Evolutionary conservation across 768 basidiomycete genomes (phyloP).

Genomic region (Sporobolomyces pararoseus): DNA sequence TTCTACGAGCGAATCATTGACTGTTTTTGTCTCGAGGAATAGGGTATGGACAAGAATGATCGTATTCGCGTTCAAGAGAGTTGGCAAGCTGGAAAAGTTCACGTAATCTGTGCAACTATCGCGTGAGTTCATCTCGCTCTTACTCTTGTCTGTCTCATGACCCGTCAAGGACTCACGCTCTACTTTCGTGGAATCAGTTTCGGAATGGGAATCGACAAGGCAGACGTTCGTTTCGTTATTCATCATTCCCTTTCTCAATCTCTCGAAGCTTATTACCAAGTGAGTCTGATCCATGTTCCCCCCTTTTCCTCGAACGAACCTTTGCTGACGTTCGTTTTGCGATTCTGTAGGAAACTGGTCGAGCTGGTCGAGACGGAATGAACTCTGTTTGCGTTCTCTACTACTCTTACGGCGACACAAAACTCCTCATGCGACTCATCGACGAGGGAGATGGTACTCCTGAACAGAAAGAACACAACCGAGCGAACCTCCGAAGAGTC

Average conservation of each 20-base stretch:
- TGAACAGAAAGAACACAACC: constrained; percentile 66
- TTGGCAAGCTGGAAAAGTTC: constrained; percentile 69
- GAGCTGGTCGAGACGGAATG: constrained; percentile 86
- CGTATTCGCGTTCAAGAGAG: constrained; percentile 61
- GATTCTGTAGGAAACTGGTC: constrained; percentile 77
- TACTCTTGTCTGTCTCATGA: neutral
- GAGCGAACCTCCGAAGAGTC: constrained; percentile 64
- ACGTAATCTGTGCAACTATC: constrained; percentile 83
- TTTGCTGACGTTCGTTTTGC: too few species aligned
- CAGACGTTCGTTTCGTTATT: constrained; percentile 79
- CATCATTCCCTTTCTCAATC: constrained; percentile 72
- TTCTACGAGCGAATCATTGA: neutral
- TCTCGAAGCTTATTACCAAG: constrained; percentile 71
- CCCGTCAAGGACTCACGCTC: too few species aligned
- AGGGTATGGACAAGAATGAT: constrained; percentile 59
- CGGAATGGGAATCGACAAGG: constrained; percentile 93
- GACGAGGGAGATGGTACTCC: constrained; percentile 49
- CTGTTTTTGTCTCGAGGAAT: neutral
- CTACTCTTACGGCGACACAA: constrained; percentile 56
- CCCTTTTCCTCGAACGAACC: too few species aligned
- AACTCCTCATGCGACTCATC: constrained; percentile 51
- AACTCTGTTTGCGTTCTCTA: constrained; percentile 80
- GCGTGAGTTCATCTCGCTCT: constrained; percentile 54
- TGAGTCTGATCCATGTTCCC: constrained; percentile 2
- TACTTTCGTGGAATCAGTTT: too few species aligned